Base-by-base conservation (phyloP, 305 asterid species). In the Fraxinus latifolia region DNA sequence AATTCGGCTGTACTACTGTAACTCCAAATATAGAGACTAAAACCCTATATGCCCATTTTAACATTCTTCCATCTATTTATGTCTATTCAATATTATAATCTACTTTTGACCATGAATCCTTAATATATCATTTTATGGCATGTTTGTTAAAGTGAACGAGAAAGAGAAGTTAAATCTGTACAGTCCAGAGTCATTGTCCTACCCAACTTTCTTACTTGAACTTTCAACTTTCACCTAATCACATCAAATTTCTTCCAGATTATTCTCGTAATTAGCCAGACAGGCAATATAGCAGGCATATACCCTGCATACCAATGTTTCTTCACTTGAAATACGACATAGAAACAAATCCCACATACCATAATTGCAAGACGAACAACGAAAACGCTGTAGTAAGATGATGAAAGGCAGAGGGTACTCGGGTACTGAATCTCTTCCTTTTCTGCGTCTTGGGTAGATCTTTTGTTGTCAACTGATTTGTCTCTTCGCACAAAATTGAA, bases 281-380 rank as follows among this genome's bases (percentile, higher is more conserved):
- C n/a, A 29, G 14, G 3, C 9, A 58, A 1, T 4, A 34, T 15
- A 15, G 60, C 60, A 50, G 7, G 60, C 7, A 50, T 50, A 15
- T 15, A 15, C 60, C 21, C 60, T 15, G 60, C 19, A 50, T 15
- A 15, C 7, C 60, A 15, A 50, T 50, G 60, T 15, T 55, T 55
- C 27, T 5, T 55, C 25, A 55, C 67, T 17, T 33, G 2, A 73
- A 81, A 19, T n/a, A 36, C 7, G 23, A 23, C 27, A 17, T 21
- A 17, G 7, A 2, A 27, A 17, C 14, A 79, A 77, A 31, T 32
- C 15, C 33, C 3, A 77, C 87, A 7, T 84, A 91, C 97, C 98
- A 94, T 94, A 84, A 94, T 94, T 23, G 98, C 97, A 19, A 94
- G 95, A 67, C 97, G 97, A 84, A 92, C 98, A 11, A 86, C 93